Base-by-base conservation (phyloP, 495 filamentous ascomycete species). In the Podospora pseudoanserina region DNA sequence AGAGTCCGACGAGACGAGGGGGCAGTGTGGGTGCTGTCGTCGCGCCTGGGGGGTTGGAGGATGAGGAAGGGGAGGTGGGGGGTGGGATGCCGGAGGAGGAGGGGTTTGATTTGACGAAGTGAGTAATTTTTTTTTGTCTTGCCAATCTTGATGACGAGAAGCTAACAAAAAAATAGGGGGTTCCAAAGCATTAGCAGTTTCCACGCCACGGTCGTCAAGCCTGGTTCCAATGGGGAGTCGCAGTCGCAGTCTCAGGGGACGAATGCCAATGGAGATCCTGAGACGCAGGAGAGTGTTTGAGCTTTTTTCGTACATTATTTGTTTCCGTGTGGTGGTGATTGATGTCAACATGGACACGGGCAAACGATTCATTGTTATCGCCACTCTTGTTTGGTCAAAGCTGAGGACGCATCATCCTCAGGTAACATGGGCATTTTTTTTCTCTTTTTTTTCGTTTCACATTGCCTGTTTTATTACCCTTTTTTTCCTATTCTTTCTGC, bases 151-250 rank as follows among this genome's bases (percentile, higher is more conserved):
- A 5, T 54, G 5, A 27, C 15, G 11, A 3, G 11, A 11, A 23
- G 57, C 68, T 73, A 64, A 72, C 59, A 16, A 44, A 19, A 19
- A 15, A 13, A 20, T 27, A 80, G 78, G 68, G 78, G 78, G 16
- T 80, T 80, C 61, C 78, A 80, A 58, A 80, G 78, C 68, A 80
- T 80, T 23, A 76, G 77, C 30, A 75, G 77, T 53, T 80, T 75
- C 26, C 78, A 80, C 56, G 78, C 76, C 4, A 32, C 23, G 15
- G 60, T 32, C 15, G 39, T 49, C 15, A 49, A 49, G 26, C 18
- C 60, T n/a, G 28, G 65, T 1, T 70, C 68, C 3, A 70, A 70
- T 55, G 68, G 68, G 7, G 68, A 70, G 18, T 55, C 67, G 61
- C 39, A 49, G 39, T 39, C 11, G 34, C 15, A 11, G 39, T 11